These are phyloP conservation scores for Tetraselmis chui DNA, from an alignment of 139 green algal species.

Conservation along the genomic window DNA sequence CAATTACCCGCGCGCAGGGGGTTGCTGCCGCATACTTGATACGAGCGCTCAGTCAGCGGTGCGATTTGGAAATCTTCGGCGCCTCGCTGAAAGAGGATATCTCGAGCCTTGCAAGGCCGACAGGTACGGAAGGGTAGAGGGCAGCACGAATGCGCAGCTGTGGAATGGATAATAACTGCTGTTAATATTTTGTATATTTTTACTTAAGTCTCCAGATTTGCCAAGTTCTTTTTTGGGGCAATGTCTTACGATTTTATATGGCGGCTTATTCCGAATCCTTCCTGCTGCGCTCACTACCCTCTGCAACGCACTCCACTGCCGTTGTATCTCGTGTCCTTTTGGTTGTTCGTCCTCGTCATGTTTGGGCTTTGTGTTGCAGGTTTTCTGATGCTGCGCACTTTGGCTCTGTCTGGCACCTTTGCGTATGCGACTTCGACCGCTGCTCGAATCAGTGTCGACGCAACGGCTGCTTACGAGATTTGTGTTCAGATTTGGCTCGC, in stretches of 20 bases:
- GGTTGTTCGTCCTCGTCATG: no score
- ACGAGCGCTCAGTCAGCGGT: slow-evolving; percentile 11
- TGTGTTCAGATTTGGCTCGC: slow-evolving; percentile 72
- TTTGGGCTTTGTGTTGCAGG: slow-evolving; percentile 26
- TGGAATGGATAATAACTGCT: no score
- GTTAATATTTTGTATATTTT: no score
- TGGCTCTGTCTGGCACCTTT: slow-evolving; percentile 48
- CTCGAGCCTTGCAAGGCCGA: slow-evolving; percentile 16
- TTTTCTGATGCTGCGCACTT: slow-evolving; percentile 57
- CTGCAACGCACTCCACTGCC: no score
- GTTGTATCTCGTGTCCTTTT: no score
- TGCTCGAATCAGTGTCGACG: slow-evolving; percentile 29
- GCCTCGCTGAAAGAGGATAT: slow-evolving; percentile 9
- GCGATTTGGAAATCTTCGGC: slow-evolving; percentile 17
- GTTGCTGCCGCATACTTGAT: slow-evolving; percentile 24
- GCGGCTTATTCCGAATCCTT: no score
- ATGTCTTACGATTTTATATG: no score
- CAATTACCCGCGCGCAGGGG: slow-evolving; percentile 18
- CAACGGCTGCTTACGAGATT: slow-evolving; percentile 59
- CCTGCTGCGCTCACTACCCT: no score
- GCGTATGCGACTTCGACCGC: slow-evolving; percentile 49
- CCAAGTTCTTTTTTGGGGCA: background rate
- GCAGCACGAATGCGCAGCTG: background rate
- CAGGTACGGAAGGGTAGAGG: slow-evolving; percentile 20
- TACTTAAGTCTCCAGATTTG: no score